These are phyloP conservation scores for Coleophoma crateriformis DNA, from an alignment of 2,329 filamentous ascomycete genomes.

Conservation along the genomic window DNA sequence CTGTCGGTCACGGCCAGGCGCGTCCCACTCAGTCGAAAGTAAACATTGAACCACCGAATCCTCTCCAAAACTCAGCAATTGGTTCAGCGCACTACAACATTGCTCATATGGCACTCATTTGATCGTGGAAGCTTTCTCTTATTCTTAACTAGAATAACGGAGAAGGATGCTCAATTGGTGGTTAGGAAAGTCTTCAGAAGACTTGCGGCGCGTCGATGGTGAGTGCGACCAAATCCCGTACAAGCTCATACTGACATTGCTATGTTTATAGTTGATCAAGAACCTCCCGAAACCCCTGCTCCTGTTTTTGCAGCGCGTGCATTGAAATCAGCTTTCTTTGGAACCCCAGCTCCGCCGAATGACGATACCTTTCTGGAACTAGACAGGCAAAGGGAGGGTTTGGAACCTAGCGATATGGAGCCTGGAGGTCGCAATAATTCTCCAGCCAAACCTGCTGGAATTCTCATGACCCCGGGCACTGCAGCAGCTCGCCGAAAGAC, in stretches of 20 bases:
- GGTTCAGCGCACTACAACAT: conserved; percentile 15
- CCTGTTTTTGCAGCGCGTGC: conserved; percentile 63
- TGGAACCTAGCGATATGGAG: conserved; percentile 18
- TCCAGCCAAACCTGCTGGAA: conserved; percentile 36
- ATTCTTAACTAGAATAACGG: not conserved
- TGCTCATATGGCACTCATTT: conserved; percentile 4
- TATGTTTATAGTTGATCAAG: conserved; percentile 23
- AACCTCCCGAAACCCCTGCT: conserved; percentile 59
- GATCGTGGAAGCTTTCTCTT: not conserved
- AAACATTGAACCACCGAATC: too few species aligned
- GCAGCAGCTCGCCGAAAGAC: conserved; percentile 55
- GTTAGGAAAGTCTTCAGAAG: conserved; percentile 19
- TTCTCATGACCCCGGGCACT: conserved; percentile 59
- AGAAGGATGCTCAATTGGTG: conserved; percentile 27
- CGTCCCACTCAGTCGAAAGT: too few species aligned
- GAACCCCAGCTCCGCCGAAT: conserved; percentile 41
- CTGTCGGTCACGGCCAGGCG: too few species aligned
- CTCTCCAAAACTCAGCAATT: not conserved
- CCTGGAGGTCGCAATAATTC: conserved; percentile 22
- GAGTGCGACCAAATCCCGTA: not conserved
- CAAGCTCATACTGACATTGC: conserved; percentile 3
- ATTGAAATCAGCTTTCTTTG: conserved; percentile 58
- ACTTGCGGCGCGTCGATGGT: conserved; percentile 17
- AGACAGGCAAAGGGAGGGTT: conserved; percentile 13
- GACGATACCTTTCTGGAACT: conserved; percentile 27